Evolutionary conservation across 306 rosid species (phyloP), one percentile per base, ranked within the genome.

Genomic region (Lathyrus aphaca): DNA sequence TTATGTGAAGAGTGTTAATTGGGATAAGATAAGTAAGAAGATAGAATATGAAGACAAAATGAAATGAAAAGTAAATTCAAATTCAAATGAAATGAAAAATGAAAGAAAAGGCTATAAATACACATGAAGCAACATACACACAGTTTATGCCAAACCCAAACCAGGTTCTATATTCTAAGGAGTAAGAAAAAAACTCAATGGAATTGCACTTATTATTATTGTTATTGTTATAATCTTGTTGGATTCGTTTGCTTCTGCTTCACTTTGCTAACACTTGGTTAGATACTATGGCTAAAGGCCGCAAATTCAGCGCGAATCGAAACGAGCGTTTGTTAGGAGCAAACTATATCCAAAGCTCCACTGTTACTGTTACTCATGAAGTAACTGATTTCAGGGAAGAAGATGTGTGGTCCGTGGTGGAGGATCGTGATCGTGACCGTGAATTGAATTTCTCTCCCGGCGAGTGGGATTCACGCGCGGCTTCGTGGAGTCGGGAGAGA

Each of bases 311-410:
- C 3, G 18, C 66, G 3, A 76, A 80, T 72, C 84, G 89, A 23
- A 93, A 82, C 85, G 98, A 93, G 0, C 84, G 96, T 12, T 73
- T 80, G 25, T 78, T 95, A 1, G 99, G 95, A 40, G 79, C 84
- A 71, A 44, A 74, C 69, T 81, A 85, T 49, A 43, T 51, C 49
- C 80, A 82, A 3, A 69, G 9, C 21, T 82, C 87, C 8, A 46
- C 25, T n/a, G 42, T 63, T 10, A 46, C 25, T n/a, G 42, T 63
- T 8, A 12, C 70, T 27, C 62, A 25, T 2, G 91, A 82, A 44
- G 15, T 81, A 0, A 68, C 87, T 18, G 99, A 94, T 78, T 76
- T 94, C 74, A 78, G 82, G 23, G 99, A 94, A 71, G 91, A 86
- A n/a, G 97, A 94, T 17, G 76, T 91, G 16, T 94, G 99, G 97